Base-by-base conservation (phyloP, 768 basidiomycete species). In the Trametes gibbosa region DNA sequence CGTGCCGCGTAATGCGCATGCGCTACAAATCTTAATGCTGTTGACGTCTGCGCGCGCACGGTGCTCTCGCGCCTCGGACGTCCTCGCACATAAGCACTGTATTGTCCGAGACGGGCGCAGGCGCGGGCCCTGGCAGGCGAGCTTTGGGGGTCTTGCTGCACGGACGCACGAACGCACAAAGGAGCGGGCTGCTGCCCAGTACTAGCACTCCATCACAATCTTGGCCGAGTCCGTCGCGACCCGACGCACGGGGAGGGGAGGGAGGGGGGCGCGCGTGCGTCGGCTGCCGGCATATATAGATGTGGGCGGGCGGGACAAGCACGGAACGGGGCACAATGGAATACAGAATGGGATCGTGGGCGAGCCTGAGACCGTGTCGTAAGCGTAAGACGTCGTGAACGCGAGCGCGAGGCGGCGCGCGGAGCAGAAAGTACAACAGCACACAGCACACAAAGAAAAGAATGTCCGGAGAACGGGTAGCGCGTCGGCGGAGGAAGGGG, bases 351-450 rank as follows among this genome's bases (percentile, higher is more conserved):
- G 41, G 37, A 39, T 17, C 51, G 39, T n/a, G n/a, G 39, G 17
- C 23, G 35, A 37, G 35, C 7, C 14, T 39, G 6, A 17, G 17
- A 14, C n/a, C 6, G 27, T 10, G 23, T 39, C 47, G 58, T 35
- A 23, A 29, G 46, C 60, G 53, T 61, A 35, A 61, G 43, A 53
- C 32, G 60, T 61, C 60, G 60, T 61, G 24, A 48, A 41, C 23
- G 25, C 9, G 25, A 23, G 34, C 21, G 27, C 41, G 9, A 23
- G 12, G 43, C 43, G 43, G 43, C 42, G 29, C 51, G 51, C 23
- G 39, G 29, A 32, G 29, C 29, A 32, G 29, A 10, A 32, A 39
- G 35, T 54, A 56, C 47, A 50, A 56, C 55, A 32, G 29, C 29
- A 39, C 37, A 39, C 37, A 56, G n/a, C n/a, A n/a, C n/a, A n/a